Conservation (phyloP, 331 rosid species). For the Rosa hybrid region DNA sequence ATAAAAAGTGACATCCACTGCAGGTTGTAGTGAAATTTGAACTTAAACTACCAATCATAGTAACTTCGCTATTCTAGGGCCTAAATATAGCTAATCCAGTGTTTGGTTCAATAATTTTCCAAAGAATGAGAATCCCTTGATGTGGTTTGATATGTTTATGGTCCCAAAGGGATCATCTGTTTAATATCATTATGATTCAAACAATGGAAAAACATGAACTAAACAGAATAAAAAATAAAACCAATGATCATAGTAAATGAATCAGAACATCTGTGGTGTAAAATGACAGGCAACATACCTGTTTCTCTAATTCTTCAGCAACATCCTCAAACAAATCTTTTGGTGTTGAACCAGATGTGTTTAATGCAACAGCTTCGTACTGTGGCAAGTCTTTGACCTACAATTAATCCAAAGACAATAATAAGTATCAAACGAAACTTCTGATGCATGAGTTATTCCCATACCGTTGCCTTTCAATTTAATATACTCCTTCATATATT, state of each 20-base stretch:
- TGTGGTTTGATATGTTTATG: not conserved
- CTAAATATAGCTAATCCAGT: not conserved
- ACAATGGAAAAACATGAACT: not conserved
- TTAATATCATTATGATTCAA: not conserved
- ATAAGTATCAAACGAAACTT: conserved; percentile 12
- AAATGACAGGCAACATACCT: conserved; percentile 40
- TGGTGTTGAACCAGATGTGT: conserved; percentile 91
- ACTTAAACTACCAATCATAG: not conserved
- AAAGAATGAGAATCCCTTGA: not conserved
- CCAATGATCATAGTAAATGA: not conserved
- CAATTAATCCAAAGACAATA: conserved; percentile 15
- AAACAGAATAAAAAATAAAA: not conserved
- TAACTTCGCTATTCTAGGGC: not conserved
- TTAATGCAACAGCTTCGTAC: conserved; percentile 89
- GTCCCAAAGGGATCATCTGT: not conserved
- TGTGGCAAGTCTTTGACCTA: conserved; percentile 90
- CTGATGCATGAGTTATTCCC: conserved; percentile 1
- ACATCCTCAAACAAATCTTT: conserved; percentile 89
- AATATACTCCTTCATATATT: conserved; percentile 20
- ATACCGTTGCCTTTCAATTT: not conserved
- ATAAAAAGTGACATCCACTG: not conserved
- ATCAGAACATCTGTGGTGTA: not conserved
- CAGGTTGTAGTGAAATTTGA: not conserved
- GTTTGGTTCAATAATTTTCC: not conserved
- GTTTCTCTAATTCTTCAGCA: conserved; percentile 73